Evolutionary conservation across 345 rosid species (phyloP).

Genomic region (Eutrema japonicum): DNA sequence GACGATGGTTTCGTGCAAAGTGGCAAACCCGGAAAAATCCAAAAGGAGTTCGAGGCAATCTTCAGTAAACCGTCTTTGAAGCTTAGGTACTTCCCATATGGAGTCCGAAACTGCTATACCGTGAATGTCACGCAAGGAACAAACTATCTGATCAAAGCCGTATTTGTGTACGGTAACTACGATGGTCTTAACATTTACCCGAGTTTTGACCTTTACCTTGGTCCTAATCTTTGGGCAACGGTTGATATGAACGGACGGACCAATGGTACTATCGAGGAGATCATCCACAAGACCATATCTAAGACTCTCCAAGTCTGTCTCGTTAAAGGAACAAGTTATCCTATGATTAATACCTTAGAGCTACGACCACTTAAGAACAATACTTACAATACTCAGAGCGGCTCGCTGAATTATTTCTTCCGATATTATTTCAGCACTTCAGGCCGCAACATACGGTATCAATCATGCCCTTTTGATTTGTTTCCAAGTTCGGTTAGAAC

Average conservation of each 20-base stretch:
- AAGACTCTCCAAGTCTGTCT: slow-evolving; percentile 37
- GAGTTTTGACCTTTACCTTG: slow-evolving; percentile 41
- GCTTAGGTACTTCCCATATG: slow-evolving; percentile 45
- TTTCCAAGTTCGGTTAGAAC: background rate
- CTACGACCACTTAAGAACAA: slow-evolving; percentile 34
- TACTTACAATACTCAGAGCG: slow-evolving; percentile 42
- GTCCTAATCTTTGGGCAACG: slow-evolving; percentile 41
- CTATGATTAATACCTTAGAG: slow-evolving; percentile 40
- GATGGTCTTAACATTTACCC: slow-evolving; percentile 31
- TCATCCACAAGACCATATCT: slow-evolving; percentile 35
- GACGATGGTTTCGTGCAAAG: slow-evolving; percentile 35
- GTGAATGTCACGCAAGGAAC: slow-evolving; percentile 37
- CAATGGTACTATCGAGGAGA: slow-evolving; percentile 34
- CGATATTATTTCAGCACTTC: slow-evolving; percentile 41
- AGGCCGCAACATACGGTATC: slow-evolving; percentile 22
- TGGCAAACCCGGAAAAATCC: slow-evolving; percentile 39
- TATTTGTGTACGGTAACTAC: slow-evolving; percentile 44
- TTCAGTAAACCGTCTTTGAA: slow-evolving; percentile 16
- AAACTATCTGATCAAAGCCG: slow-evolving; percentile 39
- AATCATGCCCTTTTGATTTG: background rate
- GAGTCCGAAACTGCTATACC: slow-evolving; percentile 44
- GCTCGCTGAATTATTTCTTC: slow-evolving; percentile 14
- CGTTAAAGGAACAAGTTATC: slow-evolving; percentile 34
- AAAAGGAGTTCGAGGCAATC: slow-evolving; percentile 16
- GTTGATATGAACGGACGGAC: slow-evolving; percentile 32